phyloP scores from a whole-genome alignment of 306 rosid genomes.

The Inga leiocalycina region DNA sequence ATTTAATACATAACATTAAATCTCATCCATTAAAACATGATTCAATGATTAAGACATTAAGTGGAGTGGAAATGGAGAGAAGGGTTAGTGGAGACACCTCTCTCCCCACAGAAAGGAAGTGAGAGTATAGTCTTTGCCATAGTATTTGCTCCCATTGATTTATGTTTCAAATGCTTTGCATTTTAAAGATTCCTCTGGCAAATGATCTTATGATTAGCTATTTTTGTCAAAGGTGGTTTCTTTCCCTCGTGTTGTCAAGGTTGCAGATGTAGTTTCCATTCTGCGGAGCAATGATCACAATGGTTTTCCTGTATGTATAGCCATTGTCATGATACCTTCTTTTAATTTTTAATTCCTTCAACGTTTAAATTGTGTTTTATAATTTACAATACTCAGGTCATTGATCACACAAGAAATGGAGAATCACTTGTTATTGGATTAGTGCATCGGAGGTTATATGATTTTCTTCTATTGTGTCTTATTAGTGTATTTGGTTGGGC shows the following conservation, averaged over 20 bases:
- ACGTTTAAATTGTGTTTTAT: conserved; percentile 34
- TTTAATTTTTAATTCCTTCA: conserved; percentile 19
- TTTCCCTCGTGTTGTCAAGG: conserved; percentile 90
- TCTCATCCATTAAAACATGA: too few relatives aligned
- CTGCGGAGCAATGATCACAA: conserved; percentile 83
- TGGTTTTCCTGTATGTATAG: conserved; percentile 91
- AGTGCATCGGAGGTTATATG: conserved; percentile 82
- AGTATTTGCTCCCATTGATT: background rate
- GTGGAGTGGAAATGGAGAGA: too few relatives aligned
- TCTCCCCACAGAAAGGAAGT: background rate
- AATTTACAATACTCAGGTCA: conserved; percentile 63
- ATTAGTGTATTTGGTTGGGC: conserved; percentile 23
- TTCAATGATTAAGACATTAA: too few relatives aligned
- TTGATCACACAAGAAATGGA: conserved; percentile 89
- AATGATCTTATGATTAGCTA: conserved; percentile 32
- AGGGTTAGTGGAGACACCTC: too few relatives aligned
- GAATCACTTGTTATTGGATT: conserved; percentile 86
- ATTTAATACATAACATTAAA: too few relatives aligned
- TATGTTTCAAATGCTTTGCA: conserved; percentile 18
- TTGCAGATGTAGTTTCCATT: conserved; percentile 85
- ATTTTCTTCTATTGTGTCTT: conserved; percentile 1
- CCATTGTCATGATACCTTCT: conserved; percentile 29
- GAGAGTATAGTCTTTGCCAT: conserved; percentile 7
- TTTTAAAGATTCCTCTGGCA: conserved; percentile 29
- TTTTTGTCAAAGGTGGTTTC: conserved; percentile 72